phyloP scores from a whole-genome alignment of 768 basidiomycete genomes.

The Rubroboletus satanas region DNA sequence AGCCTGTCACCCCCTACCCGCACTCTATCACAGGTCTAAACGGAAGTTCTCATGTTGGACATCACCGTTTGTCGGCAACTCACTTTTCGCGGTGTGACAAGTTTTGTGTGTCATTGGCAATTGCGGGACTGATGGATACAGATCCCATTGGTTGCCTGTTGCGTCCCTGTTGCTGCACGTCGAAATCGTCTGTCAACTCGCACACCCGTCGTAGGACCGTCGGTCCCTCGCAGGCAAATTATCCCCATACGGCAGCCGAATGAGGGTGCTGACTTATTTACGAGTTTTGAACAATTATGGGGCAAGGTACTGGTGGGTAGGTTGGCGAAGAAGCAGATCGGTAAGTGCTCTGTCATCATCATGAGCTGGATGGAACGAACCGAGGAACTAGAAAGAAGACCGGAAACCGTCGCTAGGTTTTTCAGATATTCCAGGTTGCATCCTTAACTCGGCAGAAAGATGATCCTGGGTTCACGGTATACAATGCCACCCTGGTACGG shows the following conservation, averaged over 20 bases:
- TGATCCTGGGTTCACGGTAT: neutral
- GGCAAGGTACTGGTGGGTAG: neutral
- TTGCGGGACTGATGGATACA: constrained; percentile 1
- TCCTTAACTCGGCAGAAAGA: neutral
- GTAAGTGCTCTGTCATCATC: neutral
- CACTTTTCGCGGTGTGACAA: neutral
- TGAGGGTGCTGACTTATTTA: neutral
- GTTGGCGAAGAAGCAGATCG: neutral
- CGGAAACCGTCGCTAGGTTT: neutral
- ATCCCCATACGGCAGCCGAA: constrained; percentile 1
- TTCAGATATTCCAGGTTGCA: neutral
- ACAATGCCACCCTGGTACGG: neutral
- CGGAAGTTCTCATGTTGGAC: neutral
- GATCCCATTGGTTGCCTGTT: neutral
- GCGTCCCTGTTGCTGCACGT: neutral
- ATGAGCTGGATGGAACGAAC: neutral
- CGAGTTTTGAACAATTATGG: neutral
- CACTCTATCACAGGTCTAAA: neutral
- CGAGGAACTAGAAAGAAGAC: neutral
- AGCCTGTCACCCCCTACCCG: neutral
- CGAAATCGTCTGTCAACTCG: neutral
- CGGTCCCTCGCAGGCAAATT: neutral
- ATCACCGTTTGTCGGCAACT: neutral
- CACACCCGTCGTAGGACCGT: neutral
- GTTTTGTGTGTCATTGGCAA: neutral